Evolutionary conservation across 805 yeast species (phyloP), one percentile per base, ranked within the genome.

Genomic region (Pichia insulana): DNA sequence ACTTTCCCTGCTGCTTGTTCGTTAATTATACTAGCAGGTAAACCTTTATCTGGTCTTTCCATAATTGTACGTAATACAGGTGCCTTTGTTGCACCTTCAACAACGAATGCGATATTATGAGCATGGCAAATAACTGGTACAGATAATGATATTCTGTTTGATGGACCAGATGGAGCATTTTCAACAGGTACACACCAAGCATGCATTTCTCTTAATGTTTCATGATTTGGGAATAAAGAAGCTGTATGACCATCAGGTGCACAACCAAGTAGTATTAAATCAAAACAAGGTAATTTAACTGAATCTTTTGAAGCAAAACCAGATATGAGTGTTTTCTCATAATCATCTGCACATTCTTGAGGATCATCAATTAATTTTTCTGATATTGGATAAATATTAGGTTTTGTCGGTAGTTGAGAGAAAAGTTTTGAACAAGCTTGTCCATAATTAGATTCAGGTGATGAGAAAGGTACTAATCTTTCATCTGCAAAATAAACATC

Each of bases 171-270:
- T 34, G 98, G 97, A 0, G 97, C 95, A 45, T 87, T 83, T 49
- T 77, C 82, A 7, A 90, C 94, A 1, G 97, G 95, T 20, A 86
- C 83, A 49, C 89, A 89, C 97, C 97, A 90, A 1, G 97, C 97
- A 52, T 83, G 73, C 48, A 81, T 76, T 61, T 90, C 98, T 57
- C 97, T 74, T 50, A 90, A 68, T 43, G 84, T 82, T 52, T 85
- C 92, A 56, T 85, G 92, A 58, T 83, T 82, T 18, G 98, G 98
- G 70, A 90, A 90, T 43, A 90, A 73, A n/a, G 95, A 87, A 40
- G 96, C 96, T 57, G 87, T 85, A 62, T 90, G 98, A 18, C 98
- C 98, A 62, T 90, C 98, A 3, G 97, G 97, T 1, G 98, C 98
- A 70, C 97, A 90, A 20, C 98, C 98, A 45, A 92, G 70, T 50